Evolutionary conservation across 2,329 filamentous ascomycete genomes (phyloP).

Genomic region (Mariannaea sp.): DNA sequence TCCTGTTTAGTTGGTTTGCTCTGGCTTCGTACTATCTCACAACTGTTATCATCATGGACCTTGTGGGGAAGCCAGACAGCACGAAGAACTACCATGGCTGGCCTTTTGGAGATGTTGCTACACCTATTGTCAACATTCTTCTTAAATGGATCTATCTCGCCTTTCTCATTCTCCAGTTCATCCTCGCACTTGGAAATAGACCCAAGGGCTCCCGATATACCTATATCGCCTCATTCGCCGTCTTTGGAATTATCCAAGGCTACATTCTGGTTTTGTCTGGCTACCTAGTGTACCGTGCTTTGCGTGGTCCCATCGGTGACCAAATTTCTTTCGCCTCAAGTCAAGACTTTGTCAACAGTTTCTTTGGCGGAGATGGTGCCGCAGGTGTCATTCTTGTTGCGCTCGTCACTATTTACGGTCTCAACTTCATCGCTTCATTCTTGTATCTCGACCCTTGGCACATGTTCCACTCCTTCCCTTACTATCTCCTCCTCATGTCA

Average conservation of each 20-base stretch:
- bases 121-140: slow-evolving; percentile 32
- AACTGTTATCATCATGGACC: slow-evolving; percentile 33
- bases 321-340: slow-evolving; percentile 31
- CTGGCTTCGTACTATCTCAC: slow-evolving; percentile 32
- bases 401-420: slow-evolving; percentile 32
- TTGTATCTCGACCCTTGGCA: slow-evolving; percentile 36
- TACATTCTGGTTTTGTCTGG: slow-evolving; percentile 32
- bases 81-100: slow-evolving; percentile 30
- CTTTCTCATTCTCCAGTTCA: slow-evolving; percentile 33
- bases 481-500: slow-evolving; percentile 34
- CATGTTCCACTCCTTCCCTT: slow-evolving; percentile 37
- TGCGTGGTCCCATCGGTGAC: slow-evolving; percentile 28
- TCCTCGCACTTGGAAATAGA: slow-evolving; percentile 33
- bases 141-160: slow-evolving; percentile 33
- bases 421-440: slow-evolving; percentile 34
- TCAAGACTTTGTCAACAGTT: slow-evolving; percentile 29
- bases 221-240: slow-evolving; percentile 33
- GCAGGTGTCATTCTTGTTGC: slow-evolving; percentile 34
- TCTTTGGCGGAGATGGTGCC: slow-evolving; percentile 31
- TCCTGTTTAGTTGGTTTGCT: slow-evolving; percentile 33
- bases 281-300: slow-evolving; percentile 33
- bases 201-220: slow-evolving; percentile 34
- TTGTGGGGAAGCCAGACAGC: slow-evolving; percentile 30
- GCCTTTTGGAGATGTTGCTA: slow-evolving; percentile 31
- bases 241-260: slow-evolving; percentile 31